These are phyloP conservation scores for Russula sp. DNA, from an alignment of 768 basidiomycete genomes.

Conservation along the genomic window DNA sequence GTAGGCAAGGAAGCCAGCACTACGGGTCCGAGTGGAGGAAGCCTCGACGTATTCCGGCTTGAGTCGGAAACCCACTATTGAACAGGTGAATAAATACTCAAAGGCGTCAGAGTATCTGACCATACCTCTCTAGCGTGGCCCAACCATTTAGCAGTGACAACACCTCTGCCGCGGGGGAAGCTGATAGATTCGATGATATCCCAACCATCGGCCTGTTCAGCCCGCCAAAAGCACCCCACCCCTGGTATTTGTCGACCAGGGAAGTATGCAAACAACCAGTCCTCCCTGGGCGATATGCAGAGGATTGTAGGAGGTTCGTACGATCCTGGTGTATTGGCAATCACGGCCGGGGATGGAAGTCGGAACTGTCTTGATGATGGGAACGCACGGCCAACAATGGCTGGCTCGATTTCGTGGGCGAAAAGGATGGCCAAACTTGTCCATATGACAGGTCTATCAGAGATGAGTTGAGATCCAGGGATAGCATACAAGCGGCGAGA, in stretches of 20 bases:
- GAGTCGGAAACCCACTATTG: constrained; percentile 24
- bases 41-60: constrained; percentile 18
- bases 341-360: constrained; percentile 51
- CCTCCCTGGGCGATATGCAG: constrained; percentile 54
- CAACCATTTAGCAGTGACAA: constrained; percentile 64
- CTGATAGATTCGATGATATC: constrained; percentile 54
- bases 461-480: not conserved
- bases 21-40: constrained; percentile 29
- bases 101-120: not conserved
- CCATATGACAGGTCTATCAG: constrained; percentile 65
- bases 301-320: constrained; percentile 65
- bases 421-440: constrained; percentile 64
- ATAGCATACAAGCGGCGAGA: not conserved
- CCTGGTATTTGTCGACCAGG: constrained; percentile 57
- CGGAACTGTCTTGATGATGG: constrained; percentile 66
- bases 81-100: not conserved
- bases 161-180: constrained; percentile 50
- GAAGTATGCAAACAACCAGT: constrained; percentile 74
- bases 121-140: constrained; percentile 58
- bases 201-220: constrained; percentile 61
- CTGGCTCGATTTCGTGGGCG: constrained; percentile 60
- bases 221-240: constrained; percentile 65
- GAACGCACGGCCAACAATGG: constrained; percentile 61
- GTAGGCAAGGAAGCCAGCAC: constrained; percentile 22
- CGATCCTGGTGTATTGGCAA: constrained; percentile 45